Evolutionary conservation across 768 basidiomycete genomes (phyloP).

Genomic region (Holtermannia corniformis): DNA sequence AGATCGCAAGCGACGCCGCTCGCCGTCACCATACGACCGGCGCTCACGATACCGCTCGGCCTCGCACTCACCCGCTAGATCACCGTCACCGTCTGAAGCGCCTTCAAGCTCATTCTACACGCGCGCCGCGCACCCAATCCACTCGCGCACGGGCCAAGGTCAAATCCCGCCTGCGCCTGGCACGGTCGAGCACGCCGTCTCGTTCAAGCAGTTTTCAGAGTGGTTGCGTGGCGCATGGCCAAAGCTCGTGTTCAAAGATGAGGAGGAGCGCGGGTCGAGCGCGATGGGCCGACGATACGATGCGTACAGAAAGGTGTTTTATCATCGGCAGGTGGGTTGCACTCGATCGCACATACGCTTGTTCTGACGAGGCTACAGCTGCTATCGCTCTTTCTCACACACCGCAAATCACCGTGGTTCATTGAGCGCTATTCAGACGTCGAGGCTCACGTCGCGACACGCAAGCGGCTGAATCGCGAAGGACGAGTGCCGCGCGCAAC

Average conservation of each 20-base stretch:
- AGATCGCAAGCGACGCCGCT: background rate
- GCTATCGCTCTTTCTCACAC: conserved; percentile 90
- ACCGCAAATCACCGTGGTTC: conserved; percentile 94
- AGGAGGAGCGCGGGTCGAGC: conserved; percentile 5
- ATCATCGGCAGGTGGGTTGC: conserved; percentile 68
- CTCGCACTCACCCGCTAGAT: background rate
- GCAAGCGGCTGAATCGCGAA: conserved; percentile 67
- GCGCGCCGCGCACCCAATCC: background rate
- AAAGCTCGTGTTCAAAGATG: background rate
- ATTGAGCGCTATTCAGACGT: conserved; percentile 85
- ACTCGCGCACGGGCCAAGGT: background rate
- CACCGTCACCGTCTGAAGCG: background rate
- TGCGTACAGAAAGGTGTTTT: conserved; percentile 86
- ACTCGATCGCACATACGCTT: conserved; percentile 3
- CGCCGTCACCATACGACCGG: background rate
- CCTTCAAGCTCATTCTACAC: background rate
- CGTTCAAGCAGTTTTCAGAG: background rate
- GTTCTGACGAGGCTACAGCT: conserved; percentile 49
- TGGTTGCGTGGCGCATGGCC: background rate
- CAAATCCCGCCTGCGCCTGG: background rate
- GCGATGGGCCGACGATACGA: conserved; percentile 57
- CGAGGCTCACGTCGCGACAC: conserved; percentile 59
- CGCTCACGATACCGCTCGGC: background rate
- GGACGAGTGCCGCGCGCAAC: conserved; percentile 71
- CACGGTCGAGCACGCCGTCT: background rate